Conservation (phyloP, 106 monocot species). For the Vanilla planifolia region DNA sequence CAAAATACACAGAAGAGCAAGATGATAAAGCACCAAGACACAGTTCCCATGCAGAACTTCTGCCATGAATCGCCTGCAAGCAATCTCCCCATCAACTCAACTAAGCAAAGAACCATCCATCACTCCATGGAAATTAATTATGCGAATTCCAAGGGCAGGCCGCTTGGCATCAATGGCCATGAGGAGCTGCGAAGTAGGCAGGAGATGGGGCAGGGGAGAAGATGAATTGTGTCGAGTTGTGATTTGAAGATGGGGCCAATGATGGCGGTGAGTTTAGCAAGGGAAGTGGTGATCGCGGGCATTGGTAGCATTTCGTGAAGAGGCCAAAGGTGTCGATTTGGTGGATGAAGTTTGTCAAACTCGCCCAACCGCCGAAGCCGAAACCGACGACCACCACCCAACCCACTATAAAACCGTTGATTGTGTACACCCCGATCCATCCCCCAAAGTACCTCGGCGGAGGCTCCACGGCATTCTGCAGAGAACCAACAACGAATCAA, state of each 20-base stretch:
- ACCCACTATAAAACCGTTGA: slow-evolving; percentile 63
- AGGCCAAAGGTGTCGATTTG: slow-evolving; percentile 80
- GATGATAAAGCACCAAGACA: not conserved
- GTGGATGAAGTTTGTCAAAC: slow-evolving; percentile 79
- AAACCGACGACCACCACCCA: slow-evolving; percentile 92
- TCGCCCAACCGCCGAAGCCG: slow-evolving; percentile 89
- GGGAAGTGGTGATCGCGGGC: slow-evolving; percentile 33
- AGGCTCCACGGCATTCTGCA: slow-evolving; percentile 77
- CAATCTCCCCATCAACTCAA: not conserved
- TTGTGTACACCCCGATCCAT: slow-evolving; percentile 59
- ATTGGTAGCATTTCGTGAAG: slow-evolving; percentile 91
- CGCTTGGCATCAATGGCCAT: slow-evolving; percentile 1
- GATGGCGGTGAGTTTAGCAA: not conserved
- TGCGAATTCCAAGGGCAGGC: not conserved
- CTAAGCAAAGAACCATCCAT: not conserved
- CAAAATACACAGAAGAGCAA: not conserved
- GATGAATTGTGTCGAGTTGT: not conserved
- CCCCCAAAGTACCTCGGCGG: slow-evolving; percentile 55
- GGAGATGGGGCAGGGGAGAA: slow-evolving; percentile 10
- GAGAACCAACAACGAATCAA: not conserved
- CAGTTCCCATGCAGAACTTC: not conserved
- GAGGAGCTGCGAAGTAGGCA: not conserved
- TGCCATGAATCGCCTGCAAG: not conserved
- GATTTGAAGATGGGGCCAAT: slow-evolving; percentile 12
- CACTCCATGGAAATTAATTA: not conserved